Percentiles rank a stretch among this genome's conserved stretches.
These are phyloP conservation scores for Plasmodium fragile DNA, from an alignment of 169 alveolate species.

Conservation along the genomic window DNA sequence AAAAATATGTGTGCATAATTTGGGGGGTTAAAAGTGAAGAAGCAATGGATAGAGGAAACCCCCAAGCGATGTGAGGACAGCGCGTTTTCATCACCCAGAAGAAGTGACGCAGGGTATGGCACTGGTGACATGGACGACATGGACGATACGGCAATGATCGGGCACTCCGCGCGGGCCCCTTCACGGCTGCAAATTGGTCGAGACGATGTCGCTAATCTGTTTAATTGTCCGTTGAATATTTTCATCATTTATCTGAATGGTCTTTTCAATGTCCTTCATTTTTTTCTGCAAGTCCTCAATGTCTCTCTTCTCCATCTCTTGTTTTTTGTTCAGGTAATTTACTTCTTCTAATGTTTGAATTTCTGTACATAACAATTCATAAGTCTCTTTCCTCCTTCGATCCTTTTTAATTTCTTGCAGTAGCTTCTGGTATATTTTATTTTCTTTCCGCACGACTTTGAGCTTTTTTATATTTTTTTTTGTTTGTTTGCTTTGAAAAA, in stretches of 20 bases:
- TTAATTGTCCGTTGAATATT: conserved; percentile 33
- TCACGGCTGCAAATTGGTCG: conserved; percentile 8
- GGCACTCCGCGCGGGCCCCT: background rate
- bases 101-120: background rate
- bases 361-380: conserved; percentile 43
- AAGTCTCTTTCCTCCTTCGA: conserved; percentile 55
- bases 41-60: background rate
- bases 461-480: conserved; percentile 33
- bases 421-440: conserved; percentile 35
- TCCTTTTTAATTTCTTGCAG: conserved; percentile 38
- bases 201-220: conserved; percentile 34
- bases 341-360: conserved; percentile 59
- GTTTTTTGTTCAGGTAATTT: conserved; percentile 27
- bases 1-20: background rate
- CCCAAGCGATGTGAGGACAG: background rate
- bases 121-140: background rate
- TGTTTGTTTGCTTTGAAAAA: conserved; percentile 38
- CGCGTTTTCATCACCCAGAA: background rate
- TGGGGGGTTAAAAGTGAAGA: background rate
- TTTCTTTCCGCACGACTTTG: conserved; percentile 32
- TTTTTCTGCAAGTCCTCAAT: conserved; percentile 32
- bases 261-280: conserved; percentile 44
- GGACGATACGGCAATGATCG: background rate
- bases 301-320: conserved; percentile 31
- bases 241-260: conserved; percentile 17